A percentile compares a stretch with the other conserved stretches of the same genome.
Evolutionary conservation across 78 protist genomes (phyloP).

Genomic region (Dictyostelium firmibasis): DNA sequence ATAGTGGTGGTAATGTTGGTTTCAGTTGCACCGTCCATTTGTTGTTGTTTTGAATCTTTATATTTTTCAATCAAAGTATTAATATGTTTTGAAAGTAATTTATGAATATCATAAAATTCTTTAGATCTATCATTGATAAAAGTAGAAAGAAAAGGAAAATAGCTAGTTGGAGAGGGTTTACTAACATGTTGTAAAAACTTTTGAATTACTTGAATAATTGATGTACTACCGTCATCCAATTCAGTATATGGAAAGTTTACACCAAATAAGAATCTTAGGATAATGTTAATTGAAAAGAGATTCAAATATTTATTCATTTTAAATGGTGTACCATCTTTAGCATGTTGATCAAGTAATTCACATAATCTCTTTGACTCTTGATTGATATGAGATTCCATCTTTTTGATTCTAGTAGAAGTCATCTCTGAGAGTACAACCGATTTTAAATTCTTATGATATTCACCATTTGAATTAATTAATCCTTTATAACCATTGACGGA

Average conservation of each 20-base stretch:
- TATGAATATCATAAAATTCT: background rate
- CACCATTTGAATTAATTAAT: constrained; percentile 35
- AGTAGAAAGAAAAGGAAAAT: background rate
- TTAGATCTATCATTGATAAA: background rate
- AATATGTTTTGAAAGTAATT: background rate
- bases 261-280: constrained; percentile 3
- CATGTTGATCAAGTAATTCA: background rate
- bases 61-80: background rate
- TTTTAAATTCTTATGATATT: constrained; percentile 20
- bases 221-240: background rate
- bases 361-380: background rate
- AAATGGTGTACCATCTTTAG: background rate
- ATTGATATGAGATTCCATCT: background rate
- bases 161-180: background rate
- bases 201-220: background rate
- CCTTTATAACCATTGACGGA: background rate
- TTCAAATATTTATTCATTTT: background rate
- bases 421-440: background rate
- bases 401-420: background rate
- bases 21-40: background rate
- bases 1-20: background rate
- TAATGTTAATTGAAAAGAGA: background rate
- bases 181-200: background rate
- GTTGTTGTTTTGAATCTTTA: background rate
- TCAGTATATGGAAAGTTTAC: background rate